phyloP scores from a whole-genome alignment of 2,329 filamentous ascomycete genomes.

The Ascochyta lentis region DNA sequence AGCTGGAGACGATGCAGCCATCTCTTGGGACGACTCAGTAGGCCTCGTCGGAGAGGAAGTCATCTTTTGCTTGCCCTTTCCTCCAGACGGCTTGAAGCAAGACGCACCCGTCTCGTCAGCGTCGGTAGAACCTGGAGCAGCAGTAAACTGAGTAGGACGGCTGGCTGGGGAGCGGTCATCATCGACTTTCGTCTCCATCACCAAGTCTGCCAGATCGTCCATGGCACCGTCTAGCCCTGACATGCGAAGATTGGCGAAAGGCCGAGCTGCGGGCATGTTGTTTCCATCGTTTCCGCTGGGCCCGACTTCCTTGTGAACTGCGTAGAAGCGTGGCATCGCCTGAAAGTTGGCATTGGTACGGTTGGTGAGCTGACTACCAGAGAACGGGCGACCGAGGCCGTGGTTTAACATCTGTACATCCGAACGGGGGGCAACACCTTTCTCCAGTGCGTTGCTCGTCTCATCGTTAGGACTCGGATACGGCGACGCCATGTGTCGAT shows the following conservation, averaged over 20 bases:
- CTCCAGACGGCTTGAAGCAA: slow-evolving; percentile 40
- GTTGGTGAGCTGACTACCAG: slow-evolving; percentile 36
- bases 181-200: slow-evolving; percentile 26
- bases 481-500: slow-evolving; percentile 15
- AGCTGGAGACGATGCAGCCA: slow-evolving; percentile 31
- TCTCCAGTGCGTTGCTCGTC: slow-evolving; percentile 22
- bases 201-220: slow-evolving; percentile 47
- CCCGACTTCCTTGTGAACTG: slow-evolving; percentile 31
- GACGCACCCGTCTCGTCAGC: slow-evolving; percentile 33
- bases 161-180: slow-evolving; percentile 17
- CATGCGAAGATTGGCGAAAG: slow-evolving; percentile 34
- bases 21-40: slow-evolving; percentile 19
- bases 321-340: slow-evolving; percentile 36
- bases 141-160: slow-evolving; percentile 11
- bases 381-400: slow-evolving; percentile 26
- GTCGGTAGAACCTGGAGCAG: slow-evolving; percentile 12
- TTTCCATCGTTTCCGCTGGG: slow-evolving; percentile 15
- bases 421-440: slow-evolving; percentile 21
- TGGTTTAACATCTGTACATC: slow-evolving; percentile 18
- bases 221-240: slow-evolving; percentile 49
- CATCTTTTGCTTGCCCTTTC: slow-evolving; percentile 43
- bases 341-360: slow-evolving; percentile 29
- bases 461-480: slow-evolving; percentile 22
- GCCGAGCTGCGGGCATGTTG: slow-evolving; percentile 19
- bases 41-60: slow-evolving; percentile 34